Evolutionary conservation across 257 asterid species (phyloP), one percentile per base, ranked within the genome.

Genomic region (Primulina huaijiensis): DNA sequence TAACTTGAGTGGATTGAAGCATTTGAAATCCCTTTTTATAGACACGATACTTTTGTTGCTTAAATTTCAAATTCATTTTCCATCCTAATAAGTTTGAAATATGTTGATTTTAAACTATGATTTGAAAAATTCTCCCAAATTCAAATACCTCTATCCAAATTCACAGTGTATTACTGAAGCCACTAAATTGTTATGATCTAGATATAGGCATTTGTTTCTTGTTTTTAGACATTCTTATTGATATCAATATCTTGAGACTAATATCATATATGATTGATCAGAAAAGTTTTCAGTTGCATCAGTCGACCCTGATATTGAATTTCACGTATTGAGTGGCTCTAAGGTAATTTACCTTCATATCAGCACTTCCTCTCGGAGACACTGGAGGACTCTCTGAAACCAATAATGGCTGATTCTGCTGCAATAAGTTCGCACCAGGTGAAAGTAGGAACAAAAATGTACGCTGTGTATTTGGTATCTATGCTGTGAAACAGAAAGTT

Each of bases 321-420:
- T 60, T 16, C 40, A 58, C 16, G 14, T 3, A 72, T 23, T 23
- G 30, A 61, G 21, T 21, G 60, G 31, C 40, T 46, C 56, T 30
- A 19, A 9, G 35, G 59, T 14, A 16, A 30, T 4, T 72, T 79
- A 87, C 96, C 96, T 85, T 89, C 56, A 84, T 74, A 37, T 85
- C 92, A 62, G 78, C 91, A 62, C 95, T 89, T 46, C 80, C 86
- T 76, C 92, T 75, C 0, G 96, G 95, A 46, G 95, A 87, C 20
- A 60, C 71, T 33, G 89, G 90, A 75, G 90, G 95, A 73, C 88
- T 85, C 60, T 79, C 89, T 29, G 83, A 63, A 74, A 74, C 75
- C 50, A 81, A 35, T 2, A 74, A 46, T 55, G 83, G 60, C 64
- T 88, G 79, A 66, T 76, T 76, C 75, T 78, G 76, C 90, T 80